A percentile compares a stretch with the other conserved stretches of the same genome.
phyloP scores from a whole-genome alignment of 495 filamentous ascomycete genomes.

The Trichoderma gamsii region DNA sequence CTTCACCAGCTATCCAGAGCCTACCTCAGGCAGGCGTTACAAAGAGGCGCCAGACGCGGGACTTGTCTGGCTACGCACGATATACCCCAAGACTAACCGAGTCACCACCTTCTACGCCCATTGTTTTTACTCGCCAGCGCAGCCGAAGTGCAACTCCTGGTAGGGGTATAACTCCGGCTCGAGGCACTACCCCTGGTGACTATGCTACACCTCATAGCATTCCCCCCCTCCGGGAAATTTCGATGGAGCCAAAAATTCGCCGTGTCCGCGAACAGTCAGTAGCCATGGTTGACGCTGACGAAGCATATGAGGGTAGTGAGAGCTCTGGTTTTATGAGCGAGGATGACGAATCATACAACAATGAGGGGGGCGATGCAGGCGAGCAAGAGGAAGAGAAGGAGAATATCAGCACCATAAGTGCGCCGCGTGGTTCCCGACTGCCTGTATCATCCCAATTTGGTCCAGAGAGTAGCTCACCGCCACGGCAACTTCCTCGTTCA shows the following conservation, averaged over 20 bases:
- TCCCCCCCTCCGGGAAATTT: slow-evolving; percentile 28
- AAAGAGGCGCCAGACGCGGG: slow-evolving; percentile 34
- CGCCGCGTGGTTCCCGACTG: background rate
- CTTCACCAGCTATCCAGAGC: background rate
- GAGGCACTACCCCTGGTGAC: slow-evolving; percentile 43
- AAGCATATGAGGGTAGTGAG: slow-evolving; percentile 23
- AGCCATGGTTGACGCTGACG: slow-evolving; percentile 21
- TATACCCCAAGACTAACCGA: slow-evolving; percentile 44
- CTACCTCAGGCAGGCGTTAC: slow-evolving; percentile 18
- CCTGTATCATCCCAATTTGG: background rate
- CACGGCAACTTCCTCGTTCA: slow-evolving; percentile 14
- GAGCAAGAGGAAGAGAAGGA: slow-evolving; percentile 28
- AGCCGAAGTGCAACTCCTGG: slow-evolving; percentile 11
- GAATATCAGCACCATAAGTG: slow-evolving; percentile 18
- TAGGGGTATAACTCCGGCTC: background rate
- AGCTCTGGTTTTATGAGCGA: slow-evolving; percentile 24
- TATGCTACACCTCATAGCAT: slow-evolving; percentile 53
- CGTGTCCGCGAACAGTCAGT: slow-evolving; percentile 16
- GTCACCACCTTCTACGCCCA: slow-evolving; percentile 32
- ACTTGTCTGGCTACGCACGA: slow-evolving; percentile 37
- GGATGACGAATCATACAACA: slow-evolving; percentile 31
- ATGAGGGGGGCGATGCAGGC: slow-evolving; percentile 31
- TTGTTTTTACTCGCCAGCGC: slow-evolving; percentile 22
- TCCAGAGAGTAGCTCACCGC: background rate
- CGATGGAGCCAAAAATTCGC: slow-evolving; percentile 16